Conservation (phyloP, 306 rosid species). For the Sindora glabra region DNA sequence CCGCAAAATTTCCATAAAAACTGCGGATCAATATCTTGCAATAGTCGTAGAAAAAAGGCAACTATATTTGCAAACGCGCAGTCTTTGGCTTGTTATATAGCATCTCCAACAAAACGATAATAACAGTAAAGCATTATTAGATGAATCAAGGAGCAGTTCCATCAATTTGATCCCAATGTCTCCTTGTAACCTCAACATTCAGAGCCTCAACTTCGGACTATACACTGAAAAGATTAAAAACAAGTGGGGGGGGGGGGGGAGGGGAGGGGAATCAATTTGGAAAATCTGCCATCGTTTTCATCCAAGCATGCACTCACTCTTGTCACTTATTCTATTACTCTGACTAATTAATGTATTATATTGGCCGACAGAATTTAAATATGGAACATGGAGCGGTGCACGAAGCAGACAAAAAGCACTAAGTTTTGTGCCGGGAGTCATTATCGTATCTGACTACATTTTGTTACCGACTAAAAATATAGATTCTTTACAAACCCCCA, state of each 20-base stretch:
- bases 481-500: background rate
- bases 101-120: background rate
- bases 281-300: constrained; percentile 14
- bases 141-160: no score
- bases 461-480: constrained; percentile 6
- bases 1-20: constrained; percentile 8
- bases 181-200: background rate
- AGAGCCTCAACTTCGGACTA: background rate
- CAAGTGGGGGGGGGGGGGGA: no score
- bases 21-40: constrained; percentile 6
- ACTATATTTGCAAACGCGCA: background rate
- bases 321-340: no score
- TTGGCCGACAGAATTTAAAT: no score
- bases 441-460: background rate
- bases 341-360: no score
- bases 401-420: background rate
- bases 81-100: background rate
- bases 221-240: no score
- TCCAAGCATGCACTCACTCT: no score
- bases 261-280: no score
- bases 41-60: background rate
- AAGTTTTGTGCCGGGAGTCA: background rate
- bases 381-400: background rate
- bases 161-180: background rate
- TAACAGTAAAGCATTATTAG: no score